phyloP scores from a whole-genome alignment of 192 early-diverging fungal species.

The Chytriomyces sp. region DNA sequence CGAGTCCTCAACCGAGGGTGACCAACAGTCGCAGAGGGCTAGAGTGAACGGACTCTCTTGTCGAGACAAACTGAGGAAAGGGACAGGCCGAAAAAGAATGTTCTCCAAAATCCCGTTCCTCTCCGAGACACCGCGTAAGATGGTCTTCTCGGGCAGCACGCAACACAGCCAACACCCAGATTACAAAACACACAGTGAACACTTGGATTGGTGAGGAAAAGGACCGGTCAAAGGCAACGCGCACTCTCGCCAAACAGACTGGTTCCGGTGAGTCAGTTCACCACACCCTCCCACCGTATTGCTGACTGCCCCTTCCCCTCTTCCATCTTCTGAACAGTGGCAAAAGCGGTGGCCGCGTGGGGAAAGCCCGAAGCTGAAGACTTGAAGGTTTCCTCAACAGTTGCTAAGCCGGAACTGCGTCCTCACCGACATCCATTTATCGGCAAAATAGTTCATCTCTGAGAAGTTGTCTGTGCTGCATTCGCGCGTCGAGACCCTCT shows the following conservation, averaged over 20 bases:
- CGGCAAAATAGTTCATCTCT: constrained; percentile 36
- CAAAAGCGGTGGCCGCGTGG: constrained; percentile 35
- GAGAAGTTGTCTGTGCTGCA: constrained; percentile 26
- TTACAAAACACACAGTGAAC: too few species aligned
- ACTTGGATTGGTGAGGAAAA: constrained; percentile 37
- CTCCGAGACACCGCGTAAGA: too few species aligned
- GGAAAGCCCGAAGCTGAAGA: constrained; percentile 42
- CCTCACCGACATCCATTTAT: background rate
- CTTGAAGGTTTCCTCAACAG: constrained; percentile 27
- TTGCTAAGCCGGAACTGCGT: background rate
- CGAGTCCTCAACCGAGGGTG: too few species aligned
- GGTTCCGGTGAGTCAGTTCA: constrained; percentile 27
- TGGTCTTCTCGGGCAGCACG: too few species aligned
- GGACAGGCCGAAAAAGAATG: too few species aligned
- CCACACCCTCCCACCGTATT: background rate
- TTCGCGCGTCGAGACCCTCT: constrained; percentile 21
- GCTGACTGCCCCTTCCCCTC: background rate
- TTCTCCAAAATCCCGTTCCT: too few species aligned
- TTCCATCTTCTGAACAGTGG: constrained; percentile 17
- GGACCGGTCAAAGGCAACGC: constrained; percentile 32
- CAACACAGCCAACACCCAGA: too few species aligned
- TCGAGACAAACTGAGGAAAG: too few species aligned
- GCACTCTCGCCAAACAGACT: constrained; percentile 31
- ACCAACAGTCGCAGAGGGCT: too few species aligned
- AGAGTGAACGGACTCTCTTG: too few species aligned